These are phyloP conservation scores for Harringtonia aguacate DNA, from an alignment of 2,329 filamentous ascomycete species.

Conservation along the genomic window DNA sequence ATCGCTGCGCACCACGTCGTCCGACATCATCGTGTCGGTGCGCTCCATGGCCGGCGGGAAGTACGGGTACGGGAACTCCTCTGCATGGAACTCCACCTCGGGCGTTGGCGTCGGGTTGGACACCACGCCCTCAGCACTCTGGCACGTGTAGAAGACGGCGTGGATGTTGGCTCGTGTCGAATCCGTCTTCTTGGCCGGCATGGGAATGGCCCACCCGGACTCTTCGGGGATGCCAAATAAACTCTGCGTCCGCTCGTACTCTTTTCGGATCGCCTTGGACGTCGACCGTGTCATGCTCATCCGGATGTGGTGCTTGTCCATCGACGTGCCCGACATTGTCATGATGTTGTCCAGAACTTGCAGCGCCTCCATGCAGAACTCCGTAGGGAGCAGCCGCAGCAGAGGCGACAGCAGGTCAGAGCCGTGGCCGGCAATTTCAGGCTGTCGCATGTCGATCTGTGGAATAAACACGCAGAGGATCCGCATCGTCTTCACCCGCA, in stretches of 20 bases:
- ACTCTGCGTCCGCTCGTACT: constrained; percentile 89
- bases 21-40: constrained; percentile 86
- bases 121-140: constrained; percentile 32
- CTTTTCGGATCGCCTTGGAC: constrained; percentile 77
- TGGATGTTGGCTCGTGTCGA: constrained; percentile 87
- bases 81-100: constrained; percentile 84
- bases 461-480: constrained; percentile 77
- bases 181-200: constrained; percentile 81
- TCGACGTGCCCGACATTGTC: constrained; percentile 81
- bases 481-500: constrained; percentile 88
- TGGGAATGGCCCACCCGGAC: constrained; percentile 90
- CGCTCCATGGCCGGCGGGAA: constrained; percentile 57
- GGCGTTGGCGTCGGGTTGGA: constrained; percentile 44
- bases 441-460: constrained; percentile 84
- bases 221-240: constrained; percentile 94
- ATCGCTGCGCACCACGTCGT: constrained; percentile 58
- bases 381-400: constrained; percentile 78
- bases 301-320: constrained; percentile 86
- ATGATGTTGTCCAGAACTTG: constrained; percentile 92
- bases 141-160: constrained; percentile 90
- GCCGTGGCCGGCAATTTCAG: constrained; percentile 80
- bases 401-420: constrained; percentile 93
- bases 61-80: constrained; percentile 77
- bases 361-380: constrained; percentile 85
- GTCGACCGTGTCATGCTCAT: constrained; percentile 97